Conservation (phyloP, 192 early-diverging fungal species). For the Gonapodya prolifera region DNA sequence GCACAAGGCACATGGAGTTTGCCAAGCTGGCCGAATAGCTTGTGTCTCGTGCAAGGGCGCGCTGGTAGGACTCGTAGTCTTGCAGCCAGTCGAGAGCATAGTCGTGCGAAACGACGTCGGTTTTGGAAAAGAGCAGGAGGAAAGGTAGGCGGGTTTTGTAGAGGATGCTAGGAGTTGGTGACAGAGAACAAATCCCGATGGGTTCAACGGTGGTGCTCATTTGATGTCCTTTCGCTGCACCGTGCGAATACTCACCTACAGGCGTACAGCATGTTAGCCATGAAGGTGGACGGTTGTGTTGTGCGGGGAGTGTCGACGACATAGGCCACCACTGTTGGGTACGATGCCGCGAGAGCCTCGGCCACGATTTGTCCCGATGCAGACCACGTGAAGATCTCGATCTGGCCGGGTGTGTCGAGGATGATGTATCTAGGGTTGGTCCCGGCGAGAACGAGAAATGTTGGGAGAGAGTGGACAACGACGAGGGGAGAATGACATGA, state of each 20-base stretch:
- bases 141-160: conserved; percentile 97
- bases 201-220: neutral
- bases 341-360: conserved; percentile 77
- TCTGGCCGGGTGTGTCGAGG: conserved; percentile 94
- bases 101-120: conserved; percentile 76
- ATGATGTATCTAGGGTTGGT: conserved; percentile 49
- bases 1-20: conserved; percentile 87
- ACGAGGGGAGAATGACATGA: conserved; percentile 21
- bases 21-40: conserved; percentile 87
- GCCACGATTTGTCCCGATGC: conserved; percentile 93
- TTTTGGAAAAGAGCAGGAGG: conserved; percentile 91
- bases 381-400: conserved; percentile 99
- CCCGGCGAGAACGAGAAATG: neutral
- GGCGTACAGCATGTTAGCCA: conserved; percentile 99
- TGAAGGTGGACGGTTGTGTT: conserved; percentile 84
- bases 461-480: no score
- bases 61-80: conserved; percentile 90
- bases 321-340: conserved; percentile 84
- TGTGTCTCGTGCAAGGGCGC: conserved; percentile 60
- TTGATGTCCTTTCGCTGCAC: neutral
- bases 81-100: conserved; percentile 95
- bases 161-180: no score
- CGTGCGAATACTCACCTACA: no score
- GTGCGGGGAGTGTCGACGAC: conserved; percentile 94
- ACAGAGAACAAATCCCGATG: no score